Evolutionary conservation across 768 basidiomycete genomes (phyloP).

Genomic region (Austroboletus eburneus): DNA sequence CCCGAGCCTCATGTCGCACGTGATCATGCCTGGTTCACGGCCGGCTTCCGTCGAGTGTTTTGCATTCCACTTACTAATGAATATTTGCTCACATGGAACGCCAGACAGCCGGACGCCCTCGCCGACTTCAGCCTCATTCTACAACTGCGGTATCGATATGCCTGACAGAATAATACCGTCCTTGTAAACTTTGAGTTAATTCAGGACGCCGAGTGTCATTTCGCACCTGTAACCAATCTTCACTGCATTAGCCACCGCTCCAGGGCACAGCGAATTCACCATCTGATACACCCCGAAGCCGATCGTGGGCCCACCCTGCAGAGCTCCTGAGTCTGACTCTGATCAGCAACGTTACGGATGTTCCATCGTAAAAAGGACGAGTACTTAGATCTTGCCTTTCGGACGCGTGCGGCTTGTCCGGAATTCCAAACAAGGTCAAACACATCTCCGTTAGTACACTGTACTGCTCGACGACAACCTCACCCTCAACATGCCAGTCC

Average conservation of each 20-base stretch:
- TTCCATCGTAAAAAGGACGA: constrained; percentile 2
- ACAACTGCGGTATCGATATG: constrained; percentile 25
- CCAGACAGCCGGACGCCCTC: constrained; percentile 19
- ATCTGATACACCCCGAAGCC: constrained; percentile 25
- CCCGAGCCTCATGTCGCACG: constrained; percentile 33
- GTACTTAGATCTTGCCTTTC: constrained; percentile 3
- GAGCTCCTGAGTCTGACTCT: neutral
- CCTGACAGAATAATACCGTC: constrained; percentile 12
- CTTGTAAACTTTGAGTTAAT: neutral
- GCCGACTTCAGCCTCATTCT: constrained; percentile 27
- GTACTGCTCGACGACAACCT: neutral
- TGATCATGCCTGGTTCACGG: constrained; percentile 31
- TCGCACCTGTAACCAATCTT: constrained; percentile 25
- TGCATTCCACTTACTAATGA: constrained; percentile 23
- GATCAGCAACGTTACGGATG: constrained; percentile 7
- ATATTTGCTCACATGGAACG: constrained; percentile 26
- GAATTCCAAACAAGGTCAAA: constrained; percentile 22
- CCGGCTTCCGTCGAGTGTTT: constrained; percentile 15
- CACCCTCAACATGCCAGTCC: constrained; percentile 76
- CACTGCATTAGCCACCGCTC: constrained; percentile 19
- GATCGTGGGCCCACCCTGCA: too few relatives aligned
- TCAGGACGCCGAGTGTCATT: neutral
- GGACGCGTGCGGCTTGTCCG: too few relatives aligned
- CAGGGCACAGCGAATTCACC: constrained; percentile 4
- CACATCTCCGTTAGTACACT: constrained; percentile 2